A percentile compares a stretch with the other conserved stretches of the same genome.
Evolutionary conservation across 176 grass and related monocot genomes (phyloP).

Genomic region (Aegilops tauschii): DNA sequence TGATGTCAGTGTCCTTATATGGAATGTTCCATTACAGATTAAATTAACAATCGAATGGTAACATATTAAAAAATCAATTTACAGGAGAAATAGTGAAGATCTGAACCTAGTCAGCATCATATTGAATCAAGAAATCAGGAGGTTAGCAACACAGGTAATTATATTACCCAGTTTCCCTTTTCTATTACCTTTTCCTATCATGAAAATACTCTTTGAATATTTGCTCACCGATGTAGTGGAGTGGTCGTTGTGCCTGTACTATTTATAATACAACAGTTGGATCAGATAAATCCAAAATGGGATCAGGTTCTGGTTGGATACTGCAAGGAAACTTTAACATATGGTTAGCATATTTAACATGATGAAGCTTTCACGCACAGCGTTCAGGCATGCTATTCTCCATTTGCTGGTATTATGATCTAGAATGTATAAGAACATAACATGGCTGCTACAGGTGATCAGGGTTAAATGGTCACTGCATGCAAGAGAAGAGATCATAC

Average conservation of each 20-base stretch:
- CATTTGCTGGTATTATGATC: background rate
- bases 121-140: conserved; percentile 97
- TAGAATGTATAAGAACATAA: background rate
- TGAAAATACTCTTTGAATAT: background rate
- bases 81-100: conserved; percentile 93
- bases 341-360: conserved; percentile 11
- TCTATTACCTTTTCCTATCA: background rate
- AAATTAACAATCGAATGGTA: background rate
- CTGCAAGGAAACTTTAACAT: background rate
- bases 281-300: background rate
- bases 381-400: conserved; percentile 11
- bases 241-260: background rate
- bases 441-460: conserved; percentile 57
- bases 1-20: background rate
- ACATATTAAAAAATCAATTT: conserved; percentile 31
- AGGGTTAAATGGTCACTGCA: conserved; percentile 99
- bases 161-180: background rate
- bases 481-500: conserved; percentile 91
- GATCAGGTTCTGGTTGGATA: background rate
- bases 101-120: conserved; percentile 87
- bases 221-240: background rate
- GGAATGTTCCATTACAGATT: background rate
- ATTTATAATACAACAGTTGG: background rate
- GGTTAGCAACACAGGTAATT: conserved; percentile 85
- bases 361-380: background rate